Percentiles rank a stretch among this genome's conserved stretches.
phyloP scores from a whole-genome alignment of 2,329 filamentous ascomycete species.

The Domatiomyces catenatus region DNA sequence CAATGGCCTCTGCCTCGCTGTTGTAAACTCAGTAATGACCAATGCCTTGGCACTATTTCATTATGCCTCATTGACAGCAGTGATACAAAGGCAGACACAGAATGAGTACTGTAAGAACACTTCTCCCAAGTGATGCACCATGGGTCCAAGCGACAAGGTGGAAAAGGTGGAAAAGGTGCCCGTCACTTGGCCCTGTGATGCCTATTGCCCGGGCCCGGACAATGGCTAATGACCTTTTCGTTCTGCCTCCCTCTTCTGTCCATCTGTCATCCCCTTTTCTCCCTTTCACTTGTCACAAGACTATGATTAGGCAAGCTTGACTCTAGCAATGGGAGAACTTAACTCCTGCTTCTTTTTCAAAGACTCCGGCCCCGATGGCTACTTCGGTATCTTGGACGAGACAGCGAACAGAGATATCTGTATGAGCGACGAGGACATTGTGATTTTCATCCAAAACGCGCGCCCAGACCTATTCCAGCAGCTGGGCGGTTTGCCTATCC shows the following conservation, averaged over 20 bases:
- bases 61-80: neutral
- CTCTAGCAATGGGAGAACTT: neutral
- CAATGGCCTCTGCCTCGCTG: neutral
- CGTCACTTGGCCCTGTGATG: neutral
- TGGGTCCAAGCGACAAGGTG: neutral
- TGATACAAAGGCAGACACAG: neutral
- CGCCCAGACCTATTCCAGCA: slow-evolving; percentile 2
- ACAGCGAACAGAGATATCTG: neutral
- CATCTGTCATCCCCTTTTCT: neutral
- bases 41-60: no score
- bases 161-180: no score
- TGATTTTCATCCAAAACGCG: neutral
- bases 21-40: neutral
- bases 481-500: slow-evolving; percentile 2
- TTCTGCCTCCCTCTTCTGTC: neutral
- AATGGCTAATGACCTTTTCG: neutral
- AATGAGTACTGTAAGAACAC: neutral
- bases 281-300: neutral
- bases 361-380: neutral
- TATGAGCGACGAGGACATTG: neutral
- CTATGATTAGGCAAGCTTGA: neutral
- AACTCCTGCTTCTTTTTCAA: neutral
- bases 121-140: neutral
- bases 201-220: neutral
- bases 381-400: neutral